phyloP scores from a whole-genome alignment of 2,329 filamentous ascomycete genomes.

The Alternaria panax region DNA sequence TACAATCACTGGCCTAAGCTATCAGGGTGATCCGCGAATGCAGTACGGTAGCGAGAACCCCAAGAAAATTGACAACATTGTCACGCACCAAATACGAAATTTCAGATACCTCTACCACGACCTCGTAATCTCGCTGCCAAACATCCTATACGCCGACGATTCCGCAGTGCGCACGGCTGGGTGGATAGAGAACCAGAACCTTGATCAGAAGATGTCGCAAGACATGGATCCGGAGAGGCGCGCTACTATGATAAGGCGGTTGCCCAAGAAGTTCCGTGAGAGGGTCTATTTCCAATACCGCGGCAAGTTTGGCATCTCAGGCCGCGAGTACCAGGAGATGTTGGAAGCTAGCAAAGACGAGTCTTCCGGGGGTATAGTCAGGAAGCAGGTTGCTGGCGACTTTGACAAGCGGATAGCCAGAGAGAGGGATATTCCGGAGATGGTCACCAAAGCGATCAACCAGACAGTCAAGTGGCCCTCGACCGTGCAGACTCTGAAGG shows the following conservation, averaged over 20 bases:
- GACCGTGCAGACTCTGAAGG: constrained; percentile 85
- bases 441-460: constrained; percentile 78
- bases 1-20: constrained; percentile 90
- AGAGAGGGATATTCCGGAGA: constrained; percentile 70
- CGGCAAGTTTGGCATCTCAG: constrained; percentile 84
- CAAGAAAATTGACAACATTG: constrained; percentile 92
- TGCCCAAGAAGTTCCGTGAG: constrained; percentile 85
- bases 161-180: constrained; percentile 62
- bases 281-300: constrained; percentile 96
- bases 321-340: constrained; percentile 83
- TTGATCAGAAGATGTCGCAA: constrained; percentile 75
- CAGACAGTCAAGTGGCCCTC: constrained; percentile 94
- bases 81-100: constrained; percentile 86
- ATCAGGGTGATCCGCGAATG: constrained; percentile 97
- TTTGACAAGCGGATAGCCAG: constrained; percentile 90
- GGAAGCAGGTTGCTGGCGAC: constrained; percentile 76
- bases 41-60: constrained; percentile 87
- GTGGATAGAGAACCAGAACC: constrained; percentile 66
- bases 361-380: constrained; percentile 67
- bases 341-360: constrained; percentile 78
- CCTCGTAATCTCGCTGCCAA: constrained; percentile 87
- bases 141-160: constrained; percentile 77
- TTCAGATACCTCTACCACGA: constrained; percentile 92
- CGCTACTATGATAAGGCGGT: constrained; percentile 93
- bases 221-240: constrained; percentile 92